These are phyloP conservation scores for Mycena metata DNA, from an alignment of 768 basidiomycete species.

Conservation along the genomic window DNA sequence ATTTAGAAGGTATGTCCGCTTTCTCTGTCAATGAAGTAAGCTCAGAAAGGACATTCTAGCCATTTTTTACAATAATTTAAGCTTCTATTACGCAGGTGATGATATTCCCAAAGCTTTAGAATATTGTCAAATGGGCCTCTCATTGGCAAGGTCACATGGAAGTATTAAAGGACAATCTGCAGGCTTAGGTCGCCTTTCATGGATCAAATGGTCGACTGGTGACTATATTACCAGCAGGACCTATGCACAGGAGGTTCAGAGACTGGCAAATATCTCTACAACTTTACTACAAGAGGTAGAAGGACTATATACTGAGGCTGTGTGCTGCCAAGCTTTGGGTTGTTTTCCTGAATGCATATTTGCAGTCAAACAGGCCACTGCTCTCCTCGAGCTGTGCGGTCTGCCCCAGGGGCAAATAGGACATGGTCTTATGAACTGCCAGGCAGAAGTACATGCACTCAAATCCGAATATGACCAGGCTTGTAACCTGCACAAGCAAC, in stretches of 20 bases:
- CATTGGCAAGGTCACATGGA: not conserved
- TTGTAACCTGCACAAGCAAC: not conserved
- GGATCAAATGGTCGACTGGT: not conserved
- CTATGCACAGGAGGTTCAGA: not conserved
- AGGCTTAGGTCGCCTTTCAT: not conserved
- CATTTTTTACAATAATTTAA: too few species aligned
- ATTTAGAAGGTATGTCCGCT: not conserved
- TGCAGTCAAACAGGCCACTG: too few species aligned
- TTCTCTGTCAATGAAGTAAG: too few species aligned
- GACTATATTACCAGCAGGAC: not conserved
- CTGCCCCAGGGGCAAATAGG: not conserved
- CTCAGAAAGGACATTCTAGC: too few species aligned
- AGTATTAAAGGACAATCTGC: not conserved
- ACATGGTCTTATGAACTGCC: too few species aligned
- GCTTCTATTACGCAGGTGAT: not conserved
- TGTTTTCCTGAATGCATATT: not conserved
- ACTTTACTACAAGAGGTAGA: not conserved
- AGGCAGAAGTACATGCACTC: not conserved
- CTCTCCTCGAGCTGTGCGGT: not conserved
- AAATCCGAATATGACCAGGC: slow-evolving; percentile 1
- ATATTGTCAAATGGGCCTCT: not conserved
- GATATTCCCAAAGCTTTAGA: not conserved
- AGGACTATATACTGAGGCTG: not conserved
- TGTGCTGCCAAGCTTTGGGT: not conserved
- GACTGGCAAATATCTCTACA: not conserved